phyloP scores from a whole-genome alignment of 2,329 filamentous ascomycete genomes.

The Lomentospora prolificans region DNA sequence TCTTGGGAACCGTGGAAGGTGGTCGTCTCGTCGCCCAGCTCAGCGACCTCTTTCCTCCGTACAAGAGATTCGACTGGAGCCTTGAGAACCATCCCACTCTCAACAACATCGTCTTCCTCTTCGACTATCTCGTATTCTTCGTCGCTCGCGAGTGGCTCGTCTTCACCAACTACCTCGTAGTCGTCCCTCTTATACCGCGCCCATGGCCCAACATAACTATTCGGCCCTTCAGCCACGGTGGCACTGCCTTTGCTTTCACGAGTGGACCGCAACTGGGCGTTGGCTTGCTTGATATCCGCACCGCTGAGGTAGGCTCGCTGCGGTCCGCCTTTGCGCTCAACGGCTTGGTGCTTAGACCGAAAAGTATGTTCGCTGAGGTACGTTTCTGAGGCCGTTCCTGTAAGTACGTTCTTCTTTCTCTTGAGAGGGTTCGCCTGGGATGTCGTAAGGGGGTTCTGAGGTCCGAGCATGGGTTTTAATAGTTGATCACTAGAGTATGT shows the following conservation, averaged over 20 bases:
- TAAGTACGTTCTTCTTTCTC: slow-evolving; percentile 66
- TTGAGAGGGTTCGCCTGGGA: slow-evolving; percentile 53
- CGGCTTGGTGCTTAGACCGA: slow-evolving; percentile 73
- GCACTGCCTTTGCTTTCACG: slow-evolving; percentile 80
- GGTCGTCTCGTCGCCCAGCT: slow-evolving; percentile 64
- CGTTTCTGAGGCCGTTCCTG: slow-evolving; percentile 80
- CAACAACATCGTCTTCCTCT: slow-evolving; percentile 58
- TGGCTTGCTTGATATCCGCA: slow-evolving; percentile 57
- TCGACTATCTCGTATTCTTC: slow-evolving; percentile 72
- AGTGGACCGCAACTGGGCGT: slow-evolving; percentile 57
- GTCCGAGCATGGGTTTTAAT: slow-evolving; percentile 54
- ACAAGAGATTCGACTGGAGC: slow-evolving; percentile 45
- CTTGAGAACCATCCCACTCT: slow-evolving; percentile 51
- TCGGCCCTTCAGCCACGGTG: slow-evolving; percentile 73
- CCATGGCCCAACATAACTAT: slow-evolving; percentile 91
- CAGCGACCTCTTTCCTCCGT: slow-evolving; percentile 48
- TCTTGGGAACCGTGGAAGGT: slow-evolving; percentile 76
- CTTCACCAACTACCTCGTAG: slow-evolving; percentile 64
- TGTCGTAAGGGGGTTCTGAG: slow-evolving; percentile 57
- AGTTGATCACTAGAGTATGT: slow-evolving; percentile 65
- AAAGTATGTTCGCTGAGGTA: slow-evolving; percentile 88
- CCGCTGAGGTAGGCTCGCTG: slow-evolving; percentile 46
- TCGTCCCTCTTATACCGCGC: slow-evolving; percentile 68
- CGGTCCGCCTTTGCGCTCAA: slow-evolving; percentile 56
- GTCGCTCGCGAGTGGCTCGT: slow-evolving; percentile 59